Evolutionary conservation across 106 monocot genomes (phyloP).

Genomic region (Allium fistulosum): DNA sequence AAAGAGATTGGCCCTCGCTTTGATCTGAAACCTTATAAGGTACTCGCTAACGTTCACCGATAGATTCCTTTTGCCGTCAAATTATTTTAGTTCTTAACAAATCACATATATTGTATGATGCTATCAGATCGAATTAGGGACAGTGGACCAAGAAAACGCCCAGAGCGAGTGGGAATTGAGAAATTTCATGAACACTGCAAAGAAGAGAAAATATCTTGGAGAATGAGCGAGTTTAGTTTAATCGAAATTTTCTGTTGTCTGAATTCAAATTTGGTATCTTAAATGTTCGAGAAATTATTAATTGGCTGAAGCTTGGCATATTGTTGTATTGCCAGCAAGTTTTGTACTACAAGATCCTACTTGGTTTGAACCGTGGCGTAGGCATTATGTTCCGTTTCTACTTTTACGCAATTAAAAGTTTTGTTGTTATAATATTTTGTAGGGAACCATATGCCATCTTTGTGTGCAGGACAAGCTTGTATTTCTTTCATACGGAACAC

Average conservation of each 20-base stretch:
- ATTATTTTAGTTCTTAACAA: not conserved
- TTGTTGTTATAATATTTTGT: too few relatives aligned
- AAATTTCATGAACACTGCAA: conserved; percentile 78
- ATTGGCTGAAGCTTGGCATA: too few relatives aligned
- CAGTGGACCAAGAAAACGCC: conserved; percentile 80
- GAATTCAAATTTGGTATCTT: not conserved
- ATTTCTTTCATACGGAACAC: too few relatives aligned
- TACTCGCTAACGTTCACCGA: conserved; percentile 1
- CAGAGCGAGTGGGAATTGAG: conserved; percentile 72
- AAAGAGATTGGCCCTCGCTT: conserved; percentile 95
- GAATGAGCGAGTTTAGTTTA: conserved; percentile 15
- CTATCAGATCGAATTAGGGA: conserved; percentile 74
- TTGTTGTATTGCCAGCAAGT: too few relatives aligned
- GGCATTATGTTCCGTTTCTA: conserved; percentile 45
- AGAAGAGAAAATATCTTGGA: conserved; percentile 59
- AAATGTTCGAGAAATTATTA: too few relatives aligned
- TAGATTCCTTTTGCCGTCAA: not conserved
- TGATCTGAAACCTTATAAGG: conserved; percentile 79
- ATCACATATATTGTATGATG: not conserved
- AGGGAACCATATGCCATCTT: too few relatives aligned
- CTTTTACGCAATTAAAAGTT: conserved; percentile 56
- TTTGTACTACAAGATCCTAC: too few relatives aligned
- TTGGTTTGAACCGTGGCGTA: too few relatives aligned
- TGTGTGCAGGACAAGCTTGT: too few relatives aligned
- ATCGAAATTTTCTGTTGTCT: not conserved